Evolutionary conservation across 441 rosid genomes (phyloP).

Genomic region (Erysimum cheiri): DNA sequence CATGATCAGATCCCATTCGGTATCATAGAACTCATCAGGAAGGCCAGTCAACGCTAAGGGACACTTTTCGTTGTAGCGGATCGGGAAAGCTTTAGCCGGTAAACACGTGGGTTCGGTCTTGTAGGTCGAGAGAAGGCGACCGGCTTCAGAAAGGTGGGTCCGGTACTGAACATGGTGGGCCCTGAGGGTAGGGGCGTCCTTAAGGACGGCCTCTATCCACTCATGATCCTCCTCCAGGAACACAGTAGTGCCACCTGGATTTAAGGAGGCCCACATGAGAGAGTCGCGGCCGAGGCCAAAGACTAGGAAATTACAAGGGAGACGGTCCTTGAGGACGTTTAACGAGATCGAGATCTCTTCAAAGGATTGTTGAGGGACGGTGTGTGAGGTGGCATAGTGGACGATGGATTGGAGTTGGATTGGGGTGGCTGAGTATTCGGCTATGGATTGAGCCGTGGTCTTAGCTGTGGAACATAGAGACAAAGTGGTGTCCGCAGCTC

Average conservation of each 20-base stretch:
- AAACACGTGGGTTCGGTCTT: conserved; percentile 58
- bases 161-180: conserved; percentile 70
- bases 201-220: conserved; percentile 67
- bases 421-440: conserved; percentile 57
- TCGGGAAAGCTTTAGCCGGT: conserved; percentile 54
- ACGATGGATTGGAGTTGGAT: conserved; percentile 77
- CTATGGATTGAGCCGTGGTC: conserved; percentile 31
- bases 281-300: conserved; percentile 92
- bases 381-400: conserved; percentile 82
- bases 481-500: conserved; percentile 51
- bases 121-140: conserved; percentile 53
- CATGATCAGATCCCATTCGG: conserved; percentile 67
- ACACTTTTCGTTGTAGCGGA: conserved; percentile 62
- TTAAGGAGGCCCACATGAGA: conserved; percentile 86
- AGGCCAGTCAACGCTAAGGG: conserved; percentile 61
- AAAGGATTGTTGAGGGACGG: conserved; percentile 70
- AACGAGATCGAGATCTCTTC: conserved; percentile 67
- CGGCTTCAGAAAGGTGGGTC: conserved; percentile 69
- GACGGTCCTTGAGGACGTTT: conserved; percentile 58
- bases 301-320: conserved; percentile 86
- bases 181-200: conserved; percentile 52
- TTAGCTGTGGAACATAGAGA: conserved; percentile 56
- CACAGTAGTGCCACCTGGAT: conserved; percentile 70
- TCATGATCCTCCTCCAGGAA: conserved; percentile 82
- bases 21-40: conserved; percentile 60